These are phyloP conservation scores for Isatis lusitanica DNA, from an alignment of 441 rosid species.

Conservation along the genomic window DNA sequence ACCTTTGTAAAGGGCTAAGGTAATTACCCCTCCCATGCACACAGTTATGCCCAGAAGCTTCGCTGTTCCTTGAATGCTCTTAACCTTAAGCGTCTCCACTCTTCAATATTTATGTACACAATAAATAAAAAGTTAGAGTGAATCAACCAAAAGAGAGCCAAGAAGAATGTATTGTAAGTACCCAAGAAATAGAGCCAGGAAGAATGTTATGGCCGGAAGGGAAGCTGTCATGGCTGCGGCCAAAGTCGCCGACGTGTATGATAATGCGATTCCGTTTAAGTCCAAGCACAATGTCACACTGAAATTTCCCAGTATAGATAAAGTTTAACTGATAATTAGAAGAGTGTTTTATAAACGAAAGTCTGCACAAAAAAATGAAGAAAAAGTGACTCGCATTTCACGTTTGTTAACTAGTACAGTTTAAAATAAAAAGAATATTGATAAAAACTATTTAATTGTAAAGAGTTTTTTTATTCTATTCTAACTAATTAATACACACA, in stretches of 20 bases:
- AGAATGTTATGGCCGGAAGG: conserved; percentile 86
- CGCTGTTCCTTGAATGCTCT: conserved; percentile 55
- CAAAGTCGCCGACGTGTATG: conserved; percentile 74
- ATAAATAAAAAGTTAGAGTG: no score
- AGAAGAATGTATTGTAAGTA: conserved; percentile 46
- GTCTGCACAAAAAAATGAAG: not conserved
- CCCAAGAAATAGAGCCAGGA: conserved; percentile 79
- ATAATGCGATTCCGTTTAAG: conserved; percentile 67
- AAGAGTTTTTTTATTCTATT: not conserved
- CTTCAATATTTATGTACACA: conserved; percentile 33
- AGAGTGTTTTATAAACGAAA: not conserved
- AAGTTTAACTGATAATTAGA: not conserved
- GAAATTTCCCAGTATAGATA: conserved; percentile 12
- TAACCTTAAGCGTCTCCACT: conserved; percentile 60
- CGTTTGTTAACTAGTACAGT: not conserved
- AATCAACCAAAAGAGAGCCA: conserved; percentile 48
- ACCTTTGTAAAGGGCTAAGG: conserved; percentile 73
- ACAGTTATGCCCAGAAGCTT: conserved; percentile 63
- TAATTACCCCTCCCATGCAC: conserved; percentile 65
- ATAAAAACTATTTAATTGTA: not conserved
- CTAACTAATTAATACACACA: not conserved
- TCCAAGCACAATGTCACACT: conserved; percentile 71
- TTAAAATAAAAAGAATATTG: not conserved
- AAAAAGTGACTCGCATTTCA: not conserved
- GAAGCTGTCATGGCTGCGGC: conserved; percentile 76